A percentile compares a stretch with the other conserved stretches of the same genome.
Conservation (phyloP, 2,329 filamentous ascomycete genomes). For the Botrytis fragariae region DNA sequence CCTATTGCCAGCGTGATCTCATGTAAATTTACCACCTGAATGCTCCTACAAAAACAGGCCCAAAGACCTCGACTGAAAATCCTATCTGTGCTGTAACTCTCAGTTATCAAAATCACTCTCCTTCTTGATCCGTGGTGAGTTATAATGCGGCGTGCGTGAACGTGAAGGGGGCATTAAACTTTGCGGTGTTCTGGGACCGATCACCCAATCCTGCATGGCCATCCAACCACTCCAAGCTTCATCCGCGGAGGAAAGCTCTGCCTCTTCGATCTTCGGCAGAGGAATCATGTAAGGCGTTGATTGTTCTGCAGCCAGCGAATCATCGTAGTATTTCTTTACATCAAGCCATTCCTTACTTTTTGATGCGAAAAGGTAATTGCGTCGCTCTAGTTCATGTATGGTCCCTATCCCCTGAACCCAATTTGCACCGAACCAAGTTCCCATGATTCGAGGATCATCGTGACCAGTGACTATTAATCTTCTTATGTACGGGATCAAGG, state of each 20-base stretch:
- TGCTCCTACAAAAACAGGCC: not conserved
- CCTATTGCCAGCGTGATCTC: not conserved
- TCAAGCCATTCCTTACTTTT: conserved; percentile 89
- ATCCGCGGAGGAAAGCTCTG: conserved; percentile 81
- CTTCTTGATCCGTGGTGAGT: conserved; percentile 9
- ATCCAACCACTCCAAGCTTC: conserved; percentile 90
- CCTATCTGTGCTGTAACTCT: not conserved
- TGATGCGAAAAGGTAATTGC: conserved; percentile 92
- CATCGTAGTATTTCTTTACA: conserved; percentile 89
- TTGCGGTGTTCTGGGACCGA: conserved; percentile 58
- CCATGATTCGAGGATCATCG: conserved; percentile 80
- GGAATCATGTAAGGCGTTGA: conserved; percentile 84
- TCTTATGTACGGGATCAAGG: conserved; percentile 83
- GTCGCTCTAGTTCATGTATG: conserved; percentile 82
- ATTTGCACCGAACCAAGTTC: conserved; percentile 96
- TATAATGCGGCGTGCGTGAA: not conserved
- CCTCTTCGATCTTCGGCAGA: conserved; percentile 70
- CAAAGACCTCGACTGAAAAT: not conserved
- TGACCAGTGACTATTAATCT: conserved; percentile 89
- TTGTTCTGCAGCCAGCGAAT: conserved; percentile 56
- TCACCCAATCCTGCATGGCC: conserved; percentile 97
- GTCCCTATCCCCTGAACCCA: conserved; percentile 78
- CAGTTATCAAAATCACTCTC: conserved; percentile 2
- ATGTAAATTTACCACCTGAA: not conserved
- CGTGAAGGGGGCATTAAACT: not conserved